Evolutionary conservation across 176 grass and related monocot genomes (phyloP).

Genomic region (Areca catechu): DNA sequence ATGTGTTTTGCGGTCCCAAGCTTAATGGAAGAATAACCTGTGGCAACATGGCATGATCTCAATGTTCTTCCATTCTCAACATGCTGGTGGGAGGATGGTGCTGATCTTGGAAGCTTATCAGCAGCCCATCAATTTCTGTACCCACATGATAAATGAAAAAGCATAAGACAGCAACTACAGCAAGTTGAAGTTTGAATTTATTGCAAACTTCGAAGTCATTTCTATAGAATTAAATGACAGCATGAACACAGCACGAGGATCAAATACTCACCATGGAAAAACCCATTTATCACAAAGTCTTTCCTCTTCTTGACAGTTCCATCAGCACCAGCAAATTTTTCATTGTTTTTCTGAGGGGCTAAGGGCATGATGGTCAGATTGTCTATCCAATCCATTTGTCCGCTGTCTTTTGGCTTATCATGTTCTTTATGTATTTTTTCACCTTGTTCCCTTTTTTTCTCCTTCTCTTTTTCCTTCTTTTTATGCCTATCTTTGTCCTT

Average conservation of each 20-base stretch:
- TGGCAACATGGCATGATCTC: slow-evolving; percentile 53
- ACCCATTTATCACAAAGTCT: slow-evolving; percentile 52
- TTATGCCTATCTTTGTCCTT: slow-evolving; percentile 52
- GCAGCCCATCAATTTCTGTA: slow-evolving; percentile 54
- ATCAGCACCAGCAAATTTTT: slow-evolving; percentile 26
- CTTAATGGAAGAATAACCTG: slow-evolving; percentile 42
- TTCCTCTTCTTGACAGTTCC: slow-evolving; percentile 65
- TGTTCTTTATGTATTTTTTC: slow-evolving; percentile 41
- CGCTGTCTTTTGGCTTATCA: slow-evolving; percentile 40
- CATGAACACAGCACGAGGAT: slow-evolving; percentile 5
- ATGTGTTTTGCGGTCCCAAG: slow-evolving; percentile 21
- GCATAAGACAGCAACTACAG: slow-evolving; percentile 24
- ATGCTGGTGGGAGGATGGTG: slow-evolving; percentile 5
- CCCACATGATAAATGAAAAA: slow-evolving; percentile 46
- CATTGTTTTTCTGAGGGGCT: slow-evolving; percentile 20
- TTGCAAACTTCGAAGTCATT: slow-evolving; percentile 29
- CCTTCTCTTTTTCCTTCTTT: slow-evolving; percentile 62
- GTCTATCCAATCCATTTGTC: slow-evolving; percentile 34
- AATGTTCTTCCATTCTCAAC: slow-evolving; percentile 16
- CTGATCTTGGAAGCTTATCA: slow-evolving; percentile 47
- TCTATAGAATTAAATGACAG: slow-evolving; percentile 15
- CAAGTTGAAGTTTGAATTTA: slow-evolving; percentile 7
- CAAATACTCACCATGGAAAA: slow-evolving; percentile 54
- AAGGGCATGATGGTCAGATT: slow-evolving; percentile 28
- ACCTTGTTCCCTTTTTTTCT: slow-evolving; percentile 47